These are phyloP conservation scores for Dactylellina sp. DNA, from an alignment of 2,329 filamentous ascomycete species.

Conservation along the genomic window DNA sequence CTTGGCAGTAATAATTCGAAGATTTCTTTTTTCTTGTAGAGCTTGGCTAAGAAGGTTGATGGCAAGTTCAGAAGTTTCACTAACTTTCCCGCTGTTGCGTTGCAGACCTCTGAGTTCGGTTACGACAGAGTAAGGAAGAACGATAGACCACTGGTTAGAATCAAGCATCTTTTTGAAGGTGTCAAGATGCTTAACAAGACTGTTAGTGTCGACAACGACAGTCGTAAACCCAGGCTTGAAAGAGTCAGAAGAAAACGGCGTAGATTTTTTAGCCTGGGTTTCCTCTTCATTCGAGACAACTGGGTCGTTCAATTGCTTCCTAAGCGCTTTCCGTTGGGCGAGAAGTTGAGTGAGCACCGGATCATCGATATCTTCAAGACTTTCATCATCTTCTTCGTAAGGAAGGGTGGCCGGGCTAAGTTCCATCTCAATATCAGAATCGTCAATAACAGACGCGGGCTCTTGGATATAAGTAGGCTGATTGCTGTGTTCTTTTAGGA, in stretches of 20 bases:
- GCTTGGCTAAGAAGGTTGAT: conserved; percentile 58
- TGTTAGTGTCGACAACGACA: conserved; percentile 60
- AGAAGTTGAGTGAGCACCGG: conserved; percentile 51
- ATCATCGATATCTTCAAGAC: conserved; percentile 58
- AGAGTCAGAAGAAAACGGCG: conserved; percentile 17
- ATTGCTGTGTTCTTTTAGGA: conserved; percentile 48
- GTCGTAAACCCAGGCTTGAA: conserved; percentile 55
- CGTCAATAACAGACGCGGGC: conserved; percentile 22
- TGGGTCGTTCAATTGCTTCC: conserved; percentile 54
- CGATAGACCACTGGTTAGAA: conserved; percentile 58
- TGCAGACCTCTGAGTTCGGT: conserved; percentile 59
- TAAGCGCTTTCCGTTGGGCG: conserved; percentile 57
- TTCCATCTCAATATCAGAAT: conserved; percentile 59
- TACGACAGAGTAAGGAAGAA: conserved; percentile 61
- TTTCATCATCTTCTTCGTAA: conserved; percentile 58
- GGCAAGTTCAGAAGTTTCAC: conserved; percentile 57
- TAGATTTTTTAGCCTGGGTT: conserved; percentile 38
- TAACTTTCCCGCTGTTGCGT: conserved; percentile 57
- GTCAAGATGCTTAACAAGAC: conserved; percentile 59
- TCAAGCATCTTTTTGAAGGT: conserved; percentile 59
- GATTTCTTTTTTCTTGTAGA: conserved; percentile 58
- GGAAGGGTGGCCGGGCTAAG: conserved; percentile 49
- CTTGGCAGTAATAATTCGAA: conserved; percentile 60
- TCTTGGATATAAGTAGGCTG: conserved; percentile 6
- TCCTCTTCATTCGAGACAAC: conserved; percentile 24